Conservation (phyloP, 257 asterid genomes). For the Solanum gracilifrons region DNA sequence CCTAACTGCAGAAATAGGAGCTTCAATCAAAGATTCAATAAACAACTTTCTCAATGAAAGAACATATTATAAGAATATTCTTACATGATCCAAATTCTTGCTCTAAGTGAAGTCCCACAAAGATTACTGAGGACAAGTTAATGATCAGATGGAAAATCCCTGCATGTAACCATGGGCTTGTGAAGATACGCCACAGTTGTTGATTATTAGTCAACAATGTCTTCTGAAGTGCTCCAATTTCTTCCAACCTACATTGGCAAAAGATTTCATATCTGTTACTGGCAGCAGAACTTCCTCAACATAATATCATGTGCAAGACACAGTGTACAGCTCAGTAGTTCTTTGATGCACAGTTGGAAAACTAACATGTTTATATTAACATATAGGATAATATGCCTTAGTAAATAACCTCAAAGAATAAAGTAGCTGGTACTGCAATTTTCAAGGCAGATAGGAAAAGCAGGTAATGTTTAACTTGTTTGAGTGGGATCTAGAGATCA, state of each 20-base stretch:
- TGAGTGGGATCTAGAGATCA: not conserved
- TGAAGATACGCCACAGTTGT: constrained; percentile 67
- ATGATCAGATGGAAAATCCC: constrained; percentile 71
- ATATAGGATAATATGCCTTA: not conserved
- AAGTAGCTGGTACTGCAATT: not conserved
- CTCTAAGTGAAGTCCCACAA: constrained; percentile 79
- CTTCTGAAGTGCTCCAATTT: constrained; percentile 65
- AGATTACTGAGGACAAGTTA: constrained; percentile 47
- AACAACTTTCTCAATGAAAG: not conserved
- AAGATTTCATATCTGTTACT: not conserved
- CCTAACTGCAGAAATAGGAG: constrained; percentile 41
- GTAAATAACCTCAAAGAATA: not conserved
- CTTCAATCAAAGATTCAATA: not conserved
- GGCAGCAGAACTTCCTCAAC: not conserved
- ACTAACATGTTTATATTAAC: not conserved
- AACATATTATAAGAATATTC: not conserved
- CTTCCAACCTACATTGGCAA: constrained; percentile 40
- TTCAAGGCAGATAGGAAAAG: not conserved
- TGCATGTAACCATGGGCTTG: constrained; percentile 76
- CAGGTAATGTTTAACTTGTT: not conserved
- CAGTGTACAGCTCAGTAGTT: not conserved
- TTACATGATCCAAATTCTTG: constrained; percentile 89
- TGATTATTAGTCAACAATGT: constrained; percentile 34
- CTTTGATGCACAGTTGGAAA: not conserved
- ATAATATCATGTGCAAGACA: not conserved